These are phyloP conservation scores for Daedaleopsis sinensis DNA, from an alignment of 768 basidiomycete genomes.

Conservation along the genomic window DNA sequence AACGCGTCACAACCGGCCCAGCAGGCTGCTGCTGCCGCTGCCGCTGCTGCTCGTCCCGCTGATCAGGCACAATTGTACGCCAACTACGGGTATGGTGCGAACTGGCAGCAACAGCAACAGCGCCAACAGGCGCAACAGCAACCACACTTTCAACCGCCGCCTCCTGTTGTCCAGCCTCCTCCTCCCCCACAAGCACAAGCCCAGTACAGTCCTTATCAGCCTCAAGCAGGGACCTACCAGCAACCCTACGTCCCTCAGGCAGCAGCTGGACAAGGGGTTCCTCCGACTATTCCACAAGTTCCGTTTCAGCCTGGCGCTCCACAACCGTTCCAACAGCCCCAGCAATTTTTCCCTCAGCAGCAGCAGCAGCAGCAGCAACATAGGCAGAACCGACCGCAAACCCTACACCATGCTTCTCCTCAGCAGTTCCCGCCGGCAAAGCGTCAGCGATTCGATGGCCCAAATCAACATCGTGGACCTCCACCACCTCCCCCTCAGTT, in stretches of 20 bases:
- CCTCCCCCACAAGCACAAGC: constrained; percentile 60
- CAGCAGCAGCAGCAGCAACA: constrained; percentile 52
- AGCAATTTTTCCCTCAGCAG: constrained; percentile 31
- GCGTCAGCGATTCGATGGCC: constrained; percentile 86
- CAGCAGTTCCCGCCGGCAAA: constrained; percentile 92
- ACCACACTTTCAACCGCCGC: constrained; percentile 54
- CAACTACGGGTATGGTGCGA: constrained; percentile 84
- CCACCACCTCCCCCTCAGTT: constrained; percentile 71
- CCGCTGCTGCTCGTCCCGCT: constrained; percentile 57
- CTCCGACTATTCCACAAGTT: constrained; percentile 43
- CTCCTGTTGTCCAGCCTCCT: constrained; percentile 52
- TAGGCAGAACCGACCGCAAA: constrained; percentile 38
- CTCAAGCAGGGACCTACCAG: constrained; percentile 56
- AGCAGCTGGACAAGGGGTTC: constrained; percentile 42
- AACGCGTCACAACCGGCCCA: constrained; percentile 51
- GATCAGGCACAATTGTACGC: constrained; percentile 88
- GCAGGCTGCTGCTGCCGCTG: constrained; percentile 37
- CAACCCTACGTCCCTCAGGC: constrained; percentile 68
- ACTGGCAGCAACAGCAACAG: constrained; percentile 63
- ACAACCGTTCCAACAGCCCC: constrained; percentile 41
- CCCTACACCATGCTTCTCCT: constrained; percentile 63
- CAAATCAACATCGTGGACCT: constrained; percentile 55
- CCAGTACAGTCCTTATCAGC: constrained; percentile 78
- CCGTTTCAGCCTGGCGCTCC: constrained; percentile 52
- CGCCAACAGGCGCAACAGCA: constrained; percentile 59